Evolutionary conservation across 345 rosid genomes (phyloP).

Genomic region (Gossypium raimondii): DNA sequence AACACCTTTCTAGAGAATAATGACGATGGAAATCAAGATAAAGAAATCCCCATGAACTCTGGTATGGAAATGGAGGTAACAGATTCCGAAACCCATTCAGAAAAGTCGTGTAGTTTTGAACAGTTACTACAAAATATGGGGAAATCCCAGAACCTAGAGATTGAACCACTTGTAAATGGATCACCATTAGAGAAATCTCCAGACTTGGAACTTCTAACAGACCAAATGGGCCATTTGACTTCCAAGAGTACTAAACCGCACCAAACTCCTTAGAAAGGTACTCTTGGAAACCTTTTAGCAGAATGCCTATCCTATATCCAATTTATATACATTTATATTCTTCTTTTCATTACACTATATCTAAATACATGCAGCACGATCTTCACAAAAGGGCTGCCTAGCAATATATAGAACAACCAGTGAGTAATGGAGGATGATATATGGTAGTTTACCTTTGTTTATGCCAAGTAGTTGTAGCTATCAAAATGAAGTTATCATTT

Average conservation of each 20-base stretch:
- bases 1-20: conserved; percentile 37
- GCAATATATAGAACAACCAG: background rate
- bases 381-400: background rate
- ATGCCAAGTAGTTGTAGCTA: background rate
- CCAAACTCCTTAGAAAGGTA: background rate
- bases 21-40: conserved; percentile 31
- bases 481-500: background rate
- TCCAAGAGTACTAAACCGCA: conserved; percentile 27
- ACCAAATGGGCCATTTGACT: conserved; percentile 49
- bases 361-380: background rate
- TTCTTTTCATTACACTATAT: background rate
- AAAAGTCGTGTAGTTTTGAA: conserved; percentile 38
- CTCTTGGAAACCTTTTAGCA: background rate
- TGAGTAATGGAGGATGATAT: background rate
- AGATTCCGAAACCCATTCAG: conserved; percentile 25
- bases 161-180: conserved; percentile 28
- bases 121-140: conserved; percentile 45
- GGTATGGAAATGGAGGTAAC: conserved; percentile 31
- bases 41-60: conserved; percentile 27
- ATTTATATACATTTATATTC: background rate
- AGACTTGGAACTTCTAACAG: conserved; percentile 47
- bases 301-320: background rate
- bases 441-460: background rate
- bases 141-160: conserved; percentile 33
- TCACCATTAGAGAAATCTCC: conserved; percentile 33